Conservation (phyloP, 352 stramenopile genomes). For the Pythium aristosporum region DNA sequence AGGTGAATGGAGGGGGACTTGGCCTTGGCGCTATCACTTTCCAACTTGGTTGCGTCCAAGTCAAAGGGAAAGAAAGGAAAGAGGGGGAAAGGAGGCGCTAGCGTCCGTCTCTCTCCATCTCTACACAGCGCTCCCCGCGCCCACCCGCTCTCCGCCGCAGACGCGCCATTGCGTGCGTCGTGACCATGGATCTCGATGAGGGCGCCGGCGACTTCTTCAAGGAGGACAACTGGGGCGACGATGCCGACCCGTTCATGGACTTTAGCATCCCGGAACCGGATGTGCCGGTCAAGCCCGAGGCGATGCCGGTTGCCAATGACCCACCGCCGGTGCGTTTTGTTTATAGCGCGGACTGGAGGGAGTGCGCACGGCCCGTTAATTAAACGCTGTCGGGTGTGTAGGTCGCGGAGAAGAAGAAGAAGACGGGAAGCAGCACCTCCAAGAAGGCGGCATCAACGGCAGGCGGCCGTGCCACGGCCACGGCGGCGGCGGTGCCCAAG, state of each 20-base stretch:
- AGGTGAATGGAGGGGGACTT: neutral
- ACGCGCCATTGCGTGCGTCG: neutral
- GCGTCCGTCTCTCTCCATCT: neutral
- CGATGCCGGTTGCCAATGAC: neutral
- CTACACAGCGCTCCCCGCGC: neutral
- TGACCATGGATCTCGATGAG: conserved; percentile 69
- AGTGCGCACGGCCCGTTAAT: too few species aligned
- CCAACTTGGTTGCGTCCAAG: conserved; percentile 7
- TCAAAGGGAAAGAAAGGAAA: neutral
- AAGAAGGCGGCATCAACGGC: conserved; percentile 34
- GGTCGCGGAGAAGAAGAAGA: conserved; percentile 38
- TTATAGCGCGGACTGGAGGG: neutral
- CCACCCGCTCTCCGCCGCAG: neutral
- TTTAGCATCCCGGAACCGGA: conserved; percentile 42
- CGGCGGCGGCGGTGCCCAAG: conserved; percentile 28
- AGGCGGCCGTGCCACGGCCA: conserved; percentile 16
- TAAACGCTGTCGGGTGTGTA: neutral
- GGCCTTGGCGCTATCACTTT: neutral
- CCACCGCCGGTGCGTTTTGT: conserved; percentile 18
- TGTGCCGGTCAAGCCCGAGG: conserved; percentile 9
- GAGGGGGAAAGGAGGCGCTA: neutral
- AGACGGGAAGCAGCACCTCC: conserved; percentile 25
- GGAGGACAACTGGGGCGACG: conserved; percentile 61
- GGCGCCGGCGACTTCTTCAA: conserved; percentile 83
- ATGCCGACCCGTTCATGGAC: conserved; percentile 53